These are phyloP conservation scores for Aspergillus fumigatiaffinis DNA, from an alignment of 2,329 filamentous ascomycete genomes.

Conservation along the genomic window DNA sequence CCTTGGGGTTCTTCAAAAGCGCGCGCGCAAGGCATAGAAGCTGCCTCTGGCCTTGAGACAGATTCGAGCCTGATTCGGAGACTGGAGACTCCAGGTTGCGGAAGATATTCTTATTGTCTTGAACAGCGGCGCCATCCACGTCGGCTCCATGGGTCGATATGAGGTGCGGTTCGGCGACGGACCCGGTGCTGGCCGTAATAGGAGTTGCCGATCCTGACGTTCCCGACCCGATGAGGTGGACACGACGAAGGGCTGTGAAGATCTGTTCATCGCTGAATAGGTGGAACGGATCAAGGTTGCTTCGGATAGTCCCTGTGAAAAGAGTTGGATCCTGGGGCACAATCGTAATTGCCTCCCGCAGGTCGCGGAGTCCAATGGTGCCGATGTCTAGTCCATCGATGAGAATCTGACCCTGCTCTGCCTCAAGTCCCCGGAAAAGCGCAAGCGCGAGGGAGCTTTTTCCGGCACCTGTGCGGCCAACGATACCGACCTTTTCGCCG, in stretches of 20 bases:
- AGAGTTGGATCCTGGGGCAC: constrained; percentile 92
- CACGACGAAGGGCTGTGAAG: constrained; percentile 77
- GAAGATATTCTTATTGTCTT: constrained; percentile 93
- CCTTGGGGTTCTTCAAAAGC: constrained; percentile 83
- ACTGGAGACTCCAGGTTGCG: constrained; percentile 78
- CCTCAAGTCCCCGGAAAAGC: constrained; percentile 88
- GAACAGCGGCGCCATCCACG: constrained; percentile 14
- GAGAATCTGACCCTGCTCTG: constrained; percentile 81
- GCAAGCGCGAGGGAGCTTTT: constrained; percentile 94
- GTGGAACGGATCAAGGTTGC: constrained; percentile 88
- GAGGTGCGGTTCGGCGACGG: constrained; percentile 19
- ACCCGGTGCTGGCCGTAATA: constrained; percentile 24
- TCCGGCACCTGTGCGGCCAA: constrained; percentile 89
- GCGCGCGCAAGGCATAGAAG: constrained; percentile 90
- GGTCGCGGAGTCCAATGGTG: constrained; percentile 82
- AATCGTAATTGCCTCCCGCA: constrained; percentile 92
- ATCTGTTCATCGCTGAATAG: constrained; percentile 87
- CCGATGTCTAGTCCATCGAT: constrained; percentile 92
- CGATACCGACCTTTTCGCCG: constrained; percentile 90
- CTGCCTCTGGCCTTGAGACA: constrained; percentile 94
- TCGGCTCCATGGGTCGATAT: constrained; percentile 17
- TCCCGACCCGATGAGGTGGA: constrained; percentile 69
- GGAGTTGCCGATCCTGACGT: constrained; percentile 36
- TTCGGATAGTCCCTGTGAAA: constrained; percentile 87
- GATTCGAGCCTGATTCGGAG: constrained; percentile 85